Evolutionary conservation across 163 green algal species (phyloP).

Genomic region (Chlorella variabilis): DNA sequence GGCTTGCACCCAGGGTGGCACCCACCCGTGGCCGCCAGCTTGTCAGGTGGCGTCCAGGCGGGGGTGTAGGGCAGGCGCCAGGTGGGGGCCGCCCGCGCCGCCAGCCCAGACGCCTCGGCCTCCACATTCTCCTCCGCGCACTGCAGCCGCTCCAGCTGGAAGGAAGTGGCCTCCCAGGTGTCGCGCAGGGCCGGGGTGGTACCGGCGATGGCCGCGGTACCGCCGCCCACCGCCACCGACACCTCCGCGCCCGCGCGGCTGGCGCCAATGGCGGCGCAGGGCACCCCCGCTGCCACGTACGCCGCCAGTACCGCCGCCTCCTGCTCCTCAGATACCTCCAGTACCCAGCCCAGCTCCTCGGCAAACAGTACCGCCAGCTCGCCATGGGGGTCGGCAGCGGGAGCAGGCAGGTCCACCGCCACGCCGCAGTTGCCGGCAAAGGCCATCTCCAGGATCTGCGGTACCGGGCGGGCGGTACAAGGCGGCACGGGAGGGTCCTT

Average conservation of each 20-base stretch:
- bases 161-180: slow-evolving; percentile 95
- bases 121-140: slow-evolving; percentile 82
- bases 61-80: slow-evolving; percentile 90
- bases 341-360: slow-evolving; percentile 95
- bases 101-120: slow-evolving; percentile 77
- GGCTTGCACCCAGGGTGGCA: too few species aligned
- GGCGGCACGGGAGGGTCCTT: too few species aligned
- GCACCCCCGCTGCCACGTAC: slow-evolving; percentile 80
- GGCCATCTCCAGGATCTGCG: slow-evolving; percentile 93
- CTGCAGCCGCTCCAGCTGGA: slow-evolving; percentile 92
- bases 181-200: slow-evolving; percentile 78
- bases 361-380: slow-evolving; percentile 87
- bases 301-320: slow-evolving; percentile 64
- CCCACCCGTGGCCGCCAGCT: slow-evolving; percentile 60
- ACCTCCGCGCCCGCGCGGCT: slow-evolving; percentile 32
- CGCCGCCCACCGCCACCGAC: slow-evolving; percentile 53
- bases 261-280: slow-evolving; percentile 71
- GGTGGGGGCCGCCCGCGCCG: slow-evolving; percentile 62
- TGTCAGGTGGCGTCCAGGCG: slow-evolving; percentile 70
- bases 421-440: slow-evolving; percentile 93
- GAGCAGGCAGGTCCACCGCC: slow-evolving; percentile 71
- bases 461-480: slow-evolving; percentile 30
- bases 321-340: slow-evolving; percentile 84
- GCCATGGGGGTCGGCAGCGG: slow-evolving; percentile 38
- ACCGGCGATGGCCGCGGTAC: slow-evolving; percentile 40